These are phyloP conservation scores for Neofusicoccum cordaticola DNA, from an alignment of 2,329 filamentous ascomycete species.

Conservation along the genomic window DNA sequence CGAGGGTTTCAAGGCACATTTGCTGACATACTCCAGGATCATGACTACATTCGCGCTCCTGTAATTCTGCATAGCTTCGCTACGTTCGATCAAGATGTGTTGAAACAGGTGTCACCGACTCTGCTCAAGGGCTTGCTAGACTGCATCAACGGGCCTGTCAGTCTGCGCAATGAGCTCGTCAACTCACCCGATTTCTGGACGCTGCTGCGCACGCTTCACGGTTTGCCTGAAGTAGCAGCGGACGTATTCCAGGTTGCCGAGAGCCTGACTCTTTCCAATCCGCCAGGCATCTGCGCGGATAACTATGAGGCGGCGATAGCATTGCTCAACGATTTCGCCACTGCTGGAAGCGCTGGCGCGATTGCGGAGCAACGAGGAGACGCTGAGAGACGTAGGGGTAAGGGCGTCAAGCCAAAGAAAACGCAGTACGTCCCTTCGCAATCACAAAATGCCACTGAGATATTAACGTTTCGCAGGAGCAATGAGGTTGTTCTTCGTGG, in stretches of 20 bases:
- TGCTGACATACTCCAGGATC: constrained; percentile 58
- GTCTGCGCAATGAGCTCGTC: constrained; percentile 86
- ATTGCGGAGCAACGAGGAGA: constrained; percentile 68
- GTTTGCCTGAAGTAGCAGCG: constrained; percentile 66
- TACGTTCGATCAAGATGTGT: constrained; percentile 72
- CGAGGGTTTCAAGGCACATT: neutral
- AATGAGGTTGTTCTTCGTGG: constrained; percentile 74
- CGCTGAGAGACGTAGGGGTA: constrained; percentile 48
- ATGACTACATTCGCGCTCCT: constrained; percentile 87
- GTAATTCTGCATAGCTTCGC: constrained; percentile 90
- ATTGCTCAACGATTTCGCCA: constrained; percentile 86
- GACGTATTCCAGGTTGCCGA: constrained; percentile 87
- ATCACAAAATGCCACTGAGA: neutral
- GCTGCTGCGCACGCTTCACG: constrained; percentile 73
- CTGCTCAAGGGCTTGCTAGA: constrained; percentile 75
- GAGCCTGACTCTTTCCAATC: constrained; percentile 65
- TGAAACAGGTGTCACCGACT: constrained; percentile 72
- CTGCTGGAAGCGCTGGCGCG: constrained; percentile 71
- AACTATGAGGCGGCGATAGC: constrained; percentile 89
- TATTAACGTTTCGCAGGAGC: constrained; percentile 46
- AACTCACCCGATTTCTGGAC: constrained; percentile 98
- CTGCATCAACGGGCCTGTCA: constrained; percentile 74
- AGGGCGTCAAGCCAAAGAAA: constrained; percentile 52
- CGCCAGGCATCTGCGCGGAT: constrained; percentile 83
- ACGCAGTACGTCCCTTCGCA: constrained; percentile 50